phyloP scores from a whole-genome alignment of 345 rosid genomes.

The Ricinus communis region DNA sequence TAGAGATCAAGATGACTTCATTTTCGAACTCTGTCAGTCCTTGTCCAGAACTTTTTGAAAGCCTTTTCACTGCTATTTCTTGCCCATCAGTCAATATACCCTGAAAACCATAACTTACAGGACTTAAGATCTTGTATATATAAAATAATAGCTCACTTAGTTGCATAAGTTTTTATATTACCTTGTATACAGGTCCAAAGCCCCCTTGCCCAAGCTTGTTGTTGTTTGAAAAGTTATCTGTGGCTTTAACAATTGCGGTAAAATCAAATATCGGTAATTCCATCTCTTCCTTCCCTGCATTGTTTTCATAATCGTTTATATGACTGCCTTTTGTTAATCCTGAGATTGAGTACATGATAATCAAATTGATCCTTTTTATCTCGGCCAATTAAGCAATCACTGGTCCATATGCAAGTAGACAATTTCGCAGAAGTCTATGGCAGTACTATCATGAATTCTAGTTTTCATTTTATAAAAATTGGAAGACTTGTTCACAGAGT shows the following conservation, averaged over 20 bases:
- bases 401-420: not conserved
- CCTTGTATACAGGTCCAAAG: constrained; percentile 31
- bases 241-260: constrained; percentile 12
- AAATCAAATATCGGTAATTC: not conserved
- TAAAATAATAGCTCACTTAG: no score
- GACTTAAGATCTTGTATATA: not conserved
- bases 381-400: not conserved
- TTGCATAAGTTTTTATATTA: not conserved
- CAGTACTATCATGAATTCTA: not conserved
- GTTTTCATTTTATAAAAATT: no score
- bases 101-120: constrained; percentile 6
- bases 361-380: not conserved
- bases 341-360: not conserved
- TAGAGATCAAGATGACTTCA: constrained; percentile 29
- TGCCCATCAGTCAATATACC: constrained; percentile 34
- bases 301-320: no score
- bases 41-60: constrained; percentile 34
- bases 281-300: not conserved
- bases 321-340: not conserved
- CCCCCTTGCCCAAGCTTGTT: constrained; percentile 38
- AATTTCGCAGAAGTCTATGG: no score
- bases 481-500: not conserved
- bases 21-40: constrained; percentile 35
- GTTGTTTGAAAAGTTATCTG: constrained; percentile 14
- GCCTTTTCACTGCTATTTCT: constrained; percentile 36